phyloP scores from a whole-genome alignment of 768 basidiomycete species.

The Mycena capillaripes region DNA sequence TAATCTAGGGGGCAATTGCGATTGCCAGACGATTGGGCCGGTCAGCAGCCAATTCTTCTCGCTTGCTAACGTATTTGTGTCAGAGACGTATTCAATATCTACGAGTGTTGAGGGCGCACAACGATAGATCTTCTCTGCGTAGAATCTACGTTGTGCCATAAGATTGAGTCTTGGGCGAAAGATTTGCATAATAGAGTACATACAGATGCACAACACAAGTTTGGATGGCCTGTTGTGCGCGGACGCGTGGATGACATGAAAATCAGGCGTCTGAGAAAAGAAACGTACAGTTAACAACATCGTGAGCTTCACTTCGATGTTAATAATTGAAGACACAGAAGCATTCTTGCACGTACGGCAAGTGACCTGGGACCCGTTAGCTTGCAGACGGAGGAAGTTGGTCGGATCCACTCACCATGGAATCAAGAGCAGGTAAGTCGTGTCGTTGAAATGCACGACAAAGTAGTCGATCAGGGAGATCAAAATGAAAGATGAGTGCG shows the following conservation, averaged over 20 bases:
- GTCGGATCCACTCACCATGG: conserved; percentile 35
- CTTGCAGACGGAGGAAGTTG: background rate
- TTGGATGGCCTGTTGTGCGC: conserved; percentile 38
- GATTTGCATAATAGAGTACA: background rate
- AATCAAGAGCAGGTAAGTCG: conserved; percentile 11
- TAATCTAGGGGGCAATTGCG: background rate
- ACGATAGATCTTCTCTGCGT: conserved; percentile 27
- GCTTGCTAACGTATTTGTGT: conserved; percentile 36
- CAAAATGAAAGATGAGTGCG: conserved; percentile 39
- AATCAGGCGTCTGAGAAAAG: too few relatives aligned
- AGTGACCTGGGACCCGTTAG: conserved; percentile 2
- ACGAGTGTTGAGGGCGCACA: conserved; percentile 19
- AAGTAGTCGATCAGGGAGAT: conserved; percentile 41
- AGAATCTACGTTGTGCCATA: background rate
- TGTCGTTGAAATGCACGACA: conserved; percentile 37
- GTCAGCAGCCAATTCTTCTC: conserved; percentile 44
- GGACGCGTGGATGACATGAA: too few relatives aligned
- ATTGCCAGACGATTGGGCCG: conserved; percentile 36
- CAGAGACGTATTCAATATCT: conserved; percentile 30
- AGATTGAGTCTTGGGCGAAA: background rate
- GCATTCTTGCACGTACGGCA: conserved; percentile 9
- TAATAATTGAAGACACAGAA: background rate
- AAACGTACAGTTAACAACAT: conserved; percentile 28
- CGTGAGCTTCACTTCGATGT: conserved; percentile 10
- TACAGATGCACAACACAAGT: conserved; percentile 45